Base-by-base conservation (phyloP, 495 filamentous ascomycete species). In the Aspergillus coremiiformis region DNA sequence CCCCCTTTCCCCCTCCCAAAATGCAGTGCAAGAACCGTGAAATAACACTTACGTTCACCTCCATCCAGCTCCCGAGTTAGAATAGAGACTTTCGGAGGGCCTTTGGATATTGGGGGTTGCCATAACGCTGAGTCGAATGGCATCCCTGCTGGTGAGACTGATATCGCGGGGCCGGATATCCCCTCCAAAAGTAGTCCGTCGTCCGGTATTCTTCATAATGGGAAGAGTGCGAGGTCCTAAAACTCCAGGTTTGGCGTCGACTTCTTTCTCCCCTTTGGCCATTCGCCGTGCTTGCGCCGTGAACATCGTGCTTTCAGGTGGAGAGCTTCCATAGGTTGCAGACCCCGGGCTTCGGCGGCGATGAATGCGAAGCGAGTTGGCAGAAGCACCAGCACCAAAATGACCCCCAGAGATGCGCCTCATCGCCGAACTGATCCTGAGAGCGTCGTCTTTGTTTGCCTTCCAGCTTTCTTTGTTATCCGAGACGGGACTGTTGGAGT, bases 281-380 rank as follows among this genome's bases (percentile, higher is more conserved):
- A 89, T 86, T 12, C 85, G 71, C 26, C 85, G 73, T 7, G 85
- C 84, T 52, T 86, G 84, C 22, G 84, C 81, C 5, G 83, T 84
- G 71, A 87, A 87, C 67, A 87, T 73, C 22, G 68, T 69, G 52
- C 74, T 61, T 62, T 84, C 83, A 42, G 68, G 78, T 1, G 81
- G 79, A 22, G 83, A 80, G 51, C 75, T 79, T 11, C 77, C 69
- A 17, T 77, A 63, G 20, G 74, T 73, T 5, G 66, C 69, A 10
- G 78, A 74, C 9, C 76, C 79, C 4, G 84, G 85, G 58, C 83
- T 86, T 50, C 84, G 78, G 33, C 83, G 77, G 29, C 83, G 81
- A 27, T 84, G 79, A 19, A 70, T 60, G 10, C 75, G 67, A 15
- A 68, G 59, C 3, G 71, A 60, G 48, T 71, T 72, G 23, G 64